Conservation (phyloP, 306 rosid species). For the Glycine soja region DNA sequence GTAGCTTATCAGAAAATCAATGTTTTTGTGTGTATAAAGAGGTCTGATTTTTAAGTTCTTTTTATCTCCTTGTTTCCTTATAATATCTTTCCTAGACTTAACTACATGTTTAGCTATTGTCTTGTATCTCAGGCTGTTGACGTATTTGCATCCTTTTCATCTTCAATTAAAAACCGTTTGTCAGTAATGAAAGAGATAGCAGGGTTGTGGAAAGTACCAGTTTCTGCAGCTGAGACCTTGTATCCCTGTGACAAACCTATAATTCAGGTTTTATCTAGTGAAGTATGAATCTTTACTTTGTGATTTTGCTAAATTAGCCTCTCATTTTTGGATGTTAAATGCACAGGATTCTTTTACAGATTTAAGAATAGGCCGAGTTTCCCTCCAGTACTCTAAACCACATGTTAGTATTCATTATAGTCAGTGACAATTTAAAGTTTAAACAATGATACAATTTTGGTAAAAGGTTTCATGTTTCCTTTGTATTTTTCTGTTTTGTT, state of each 20-base stretch:
- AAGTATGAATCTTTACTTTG: conserved; percentile 2
- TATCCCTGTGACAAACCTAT: conserved; percentile 75
- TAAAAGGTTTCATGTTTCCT: conserved; percentile 14
- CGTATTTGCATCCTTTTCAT: conserved; percentile 81
- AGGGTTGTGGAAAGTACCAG: conserved; percentile 67
- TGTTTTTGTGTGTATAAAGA: conserved; percentile 70
- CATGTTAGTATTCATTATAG: conserved; percentile 63
- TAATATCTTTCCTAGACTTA: not conserved
- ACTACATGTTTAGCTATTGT: conserved; percentile 30
- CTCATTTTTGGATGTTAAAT: conserved; percentile 49
- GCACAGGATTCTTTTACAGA: conserved; percentile 67
- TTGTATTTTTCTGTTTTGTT: conserved; percentile 30
- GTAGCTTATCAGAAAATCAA: conserved; percentile 59
- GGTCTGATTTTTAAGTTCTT: conserved; percentile 51
- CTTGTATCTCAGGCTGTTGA: conserved; percentile 79
- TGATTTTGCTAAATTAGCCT: conserved; percentile 39
- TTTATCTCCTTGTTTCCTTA: not conserved
- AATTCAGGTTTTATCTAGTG: conserved; percentile 66
- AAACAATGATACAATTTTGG: conserved; percentile 1
- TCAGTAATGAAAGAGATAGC: conserved; percentile 76
- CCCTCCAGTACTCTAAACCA: conserved; percentile 54
- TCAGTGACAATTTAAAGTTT: not conserved
- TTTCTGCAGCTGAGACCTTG: conserved; percentile 64
- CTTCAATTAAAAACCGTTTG: conserved; percentile 67
- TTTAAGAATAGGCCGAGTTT: conserved; percentile 80